Evolutionary conservation across 1,284 basidiomycete genomes (phyloP), one percentile per base, ranked within the genome.

Genomic region (Mycena citricolor): DNA sequence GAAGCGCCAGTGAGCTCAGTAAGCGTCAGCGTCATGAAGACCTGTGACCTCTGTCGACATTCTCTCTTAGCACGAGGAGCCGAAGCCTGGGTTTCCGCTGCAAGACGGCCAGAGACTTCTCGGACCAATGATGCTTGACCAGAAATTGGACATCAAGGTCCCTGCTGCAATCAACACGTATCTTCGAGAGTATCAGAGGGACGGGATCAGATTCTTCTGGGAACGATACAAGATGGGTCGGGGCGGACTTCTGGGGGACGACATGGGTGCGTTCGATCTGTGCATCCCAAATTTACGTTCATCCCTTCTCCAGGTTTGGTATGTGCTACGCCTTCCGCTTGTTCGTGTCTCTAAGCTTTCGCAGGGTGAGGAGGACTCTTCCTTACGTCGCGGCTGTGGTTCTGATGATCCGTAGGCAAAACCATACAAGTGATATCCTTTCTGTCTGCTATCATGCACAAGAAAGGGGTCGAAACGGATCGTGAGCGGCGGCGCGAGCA

Each of bases 391-490:
- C 30, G 5, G 39, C 32, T n/a, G 46, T 17, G 30, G n/a, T n/a
- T n/a, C 5, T 37, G 4, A 46, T 12, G 8, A 17, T 32, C 4
- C 26, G 20, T 39, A 73, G 89, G 89, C 2, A 91, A 90, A 73
- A 90, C 88, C 0, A 87, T 92, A n/a, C 91, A 94, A 62, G 81
- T 93, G 19, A 90, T 93, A 28, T 76, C 86, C 0, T 92, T 94
- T 56, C 71, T 94, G 3, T 82, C 86, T 0, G 90, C 91, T 0
- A 85, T 94, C 51, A 92, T 93, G 89, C 65, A 70, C 50, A 93
- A 93, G 64, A 63, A 69, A 2, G 89, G 89, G 2, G 65, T 77
- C 30, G 63, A 58, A n/a, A 68, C 70, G 8, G 89, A 93, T 58
- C 59, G 70, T 13, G 61, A 77, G 32, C 76, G 89, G 17, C 74